Percentiles rank a stretch among this genome's conserved stretches.
Conservation (phyloP, 176 grass and related monocot genomes). For the Typha latifolia region DNA sequence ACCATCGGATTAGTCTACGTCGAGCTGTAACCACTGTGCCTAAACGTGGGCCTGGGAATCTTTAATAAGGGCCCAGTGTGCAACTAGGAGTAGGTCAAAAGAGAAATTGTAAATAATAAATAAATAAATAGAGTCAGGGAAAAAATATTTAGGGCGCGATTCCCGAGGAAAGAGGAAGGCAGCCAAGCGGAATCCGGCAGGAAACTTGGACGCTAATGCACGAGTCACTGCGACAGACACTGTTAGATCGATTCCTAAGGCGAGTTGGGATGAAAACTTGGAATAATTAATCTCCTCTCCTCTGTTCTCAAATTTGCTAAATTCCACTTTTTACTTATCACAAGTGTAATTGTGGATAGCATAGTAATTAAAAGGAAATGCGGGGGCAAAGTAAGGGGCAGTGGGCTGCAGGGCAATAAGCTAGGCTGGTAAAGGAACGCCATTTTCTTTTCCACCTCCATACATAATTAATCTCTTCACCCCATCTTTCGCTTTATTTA, state of each 20-base stretch:
- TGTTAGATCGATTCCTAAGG: constrained; percentile 16
- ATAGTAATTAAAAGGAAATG: too few relatives aligned
- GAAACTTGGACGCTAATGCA: constrained; percentile 29
- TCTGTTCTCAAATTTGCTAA: neutral
- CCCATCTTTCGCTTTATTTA: constrained; percentile 50
- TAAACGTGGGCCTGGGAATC: too few relatives aligned
- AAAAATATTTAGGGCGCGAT: neutral
- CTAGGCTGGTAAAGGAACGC: too few relatives aligned
- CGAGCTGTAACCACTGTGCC: too few relatives aligned
- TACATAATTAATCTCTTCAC: constrained; percentile 23
- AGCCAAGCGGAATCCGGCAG: constrained; percentile 20
- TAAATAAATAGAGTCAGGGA: too few relatives aligned
- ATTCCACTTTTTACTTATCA: neutral
- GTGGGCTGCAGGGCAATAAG: neutral
- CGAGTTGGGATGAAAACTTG: constrained; percentile 5
- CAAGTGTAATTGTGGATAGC: too few relatives aligned
- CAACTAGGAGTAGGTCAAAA: too few relatives aligned
- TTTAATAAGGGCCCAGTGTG: too few relatives aligned
- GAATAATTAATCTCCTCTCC: too few relatives aligned
- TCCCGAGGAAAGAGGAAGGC: constrained; percentile 2
- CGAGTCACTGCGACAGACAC: constrained; percentile 1
- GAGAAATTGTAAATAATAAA: too few relatives aligned
- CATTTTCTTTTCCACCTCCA: constrained; percentile 5
- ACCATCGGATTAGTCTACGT: too few relatives aligned
- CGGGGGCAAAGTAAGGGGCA: neutral